Conservation (phyloP, 768 basidiomycete genomes). For the Pleurotus pulmonarius region DNA sequence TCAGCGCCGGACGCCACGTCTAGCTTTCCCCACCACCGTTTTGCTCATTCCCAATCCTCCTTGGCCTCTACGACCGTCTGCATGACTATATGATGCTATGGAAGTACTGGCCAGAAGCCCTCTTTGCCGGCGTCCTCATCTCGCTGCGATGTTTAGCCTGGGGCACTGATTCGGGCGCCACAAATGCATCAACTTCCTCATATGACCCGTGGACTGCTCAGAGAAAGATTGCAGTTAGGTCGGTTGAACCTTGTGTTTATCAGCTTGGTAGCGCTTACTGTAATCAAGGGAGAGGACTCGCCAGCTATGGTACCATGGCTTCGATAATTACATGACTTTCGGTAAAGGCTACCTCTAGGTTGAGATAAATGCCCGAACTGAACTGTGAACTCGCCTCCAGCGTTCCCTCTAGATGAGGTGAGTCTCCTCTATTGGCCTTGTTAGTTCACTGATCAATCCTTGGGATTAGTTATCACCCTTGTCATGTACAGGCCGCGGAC, state of each 20-base stretch:
- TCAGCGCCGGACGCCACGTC: constrained; percentile 8
- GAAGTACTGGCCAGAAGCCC: constrained; percentile 48
- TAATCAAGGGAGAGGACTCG: constrained; percentile 59
- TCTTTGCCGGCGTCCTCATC: constrained; percentile 35
- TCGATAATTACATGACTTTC: constrained; percentile 80
- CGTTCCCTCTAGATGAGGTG: constrained; percentile 88
- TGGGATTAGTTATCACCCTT: constrained; percentile 73
- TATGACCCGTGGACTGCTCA: constrained; percentile 45
- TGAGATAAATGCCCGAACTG: constrained; percentile 8
- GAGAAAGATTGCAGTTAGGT: constrained; percentile 57
- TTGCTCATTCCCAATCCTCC: not conserved
- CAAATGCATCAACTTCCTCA: constrained; percentile 26
- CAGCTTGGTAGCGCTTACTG: constrained; percentile 3
- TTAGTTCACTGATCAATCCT: constrained; percentile 4
- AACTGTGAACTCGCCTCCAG: constrained; percentile 30
- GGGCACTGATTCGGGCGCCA: constrained; percentile 14
- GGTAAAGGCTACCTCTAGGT: constrained; percentile 39
- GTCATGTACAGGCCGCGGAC: constrained; percentile 83
- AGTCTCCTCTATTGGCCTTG: not conserved
- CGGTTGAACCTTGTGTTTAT: constrained; percentile 15
- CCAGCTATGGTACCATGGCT: constrained; percentile 89
- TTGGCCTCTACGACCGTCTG: constrained; percentile 16
- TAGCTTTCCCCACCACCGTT: not conserved
- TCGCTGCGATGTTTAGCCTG: constrained; percentile 18
- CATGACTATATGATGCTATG: constrained; percentile 44